Evolutionary conservation across 2,329 filamentous ascomycete species (phyloP), one percentile per base, ranked within the genome.

Genomic region (Dactylellina cionopaga): DNA sequence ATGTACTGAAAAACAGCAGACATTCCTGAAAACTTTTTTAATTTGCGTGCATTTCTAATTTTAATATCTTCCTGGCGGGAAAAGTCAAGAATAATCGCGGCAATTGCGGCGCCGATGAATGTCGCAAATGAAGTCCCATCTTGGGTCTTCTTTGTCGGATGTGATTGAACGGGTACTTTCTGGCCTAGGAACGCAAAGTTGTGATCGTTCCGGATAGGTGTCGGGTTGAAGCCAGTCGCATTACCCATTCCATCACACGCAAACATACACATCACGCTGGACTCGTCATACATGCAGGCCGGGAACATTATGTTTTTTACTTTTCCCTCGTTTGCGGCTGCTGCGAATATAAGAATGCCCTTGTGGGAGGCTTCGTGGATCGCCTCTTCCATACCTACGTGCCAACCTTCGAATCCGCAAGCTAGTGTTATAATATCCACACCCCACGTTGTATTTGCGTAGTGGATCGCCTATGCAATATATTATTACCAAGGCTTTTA

Each of bases 351-450:
- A 11, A 44, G 41, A 24, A 44, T 17, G 7, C 41, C 41, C 19
- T 44, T 44, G 24, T 44, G 17, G 19, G n/a, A 22, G 11, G 15
- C 41, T 17, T 44, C 41, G 15, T 19, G 41, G 41, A 22, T 22
- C 24, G 41, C n/a, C 24, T n/a, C 17, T 44, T 19, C 41, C 41
- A 44, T 44, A 7, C 5, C 11, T 9, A 19, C 41, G 41, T 44
- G 41, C 41, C 41, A 44, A 44, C 5, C 11, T 44, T 44, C 41
- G 15, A 44, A 44, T 17, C 41, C 41, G 19, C 41, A 44, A 22
- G 41, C 41, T 19, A 44, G 41, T 22, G 41, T 44, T 44, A 44
- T 44, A 24, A 44, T 24, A 44, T 44, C 41, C 41, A 44, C 41
- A 3, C 24, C 24, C 41, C 41, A 44, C 5, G 10, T 19, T 19